Percentiles rank a stretch among this genome's conserved stretches.
Conservation (phyloP, 179 eudicot genomes). For the Carnegiea gigantea region DNA sequence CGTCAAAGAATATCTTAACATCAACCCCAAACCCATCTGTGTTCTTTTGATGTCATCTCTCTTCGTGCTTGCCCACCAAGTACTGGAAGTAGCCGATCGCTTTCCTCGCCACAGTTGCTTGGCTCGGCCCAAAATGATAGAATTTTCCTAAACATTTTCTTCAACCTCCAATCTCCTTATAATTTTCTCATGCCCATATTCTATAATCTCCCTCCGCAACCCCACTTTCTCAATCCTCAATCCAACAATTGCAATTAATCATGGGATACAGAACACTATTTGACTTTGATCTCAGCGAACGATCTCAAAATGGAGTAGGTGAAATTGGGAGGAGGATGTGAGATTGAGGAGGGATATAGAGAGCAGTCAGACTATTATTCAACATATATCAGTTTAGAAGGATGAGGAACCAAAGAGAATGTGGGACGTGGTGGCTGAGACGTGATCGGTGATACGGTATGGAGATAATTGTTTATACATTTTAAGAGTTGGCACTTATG, state of each 20-base stretch:
- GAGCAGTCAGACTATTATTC: too few relatives aligned
- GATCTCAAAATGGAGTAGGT: conserved; percentile 28
- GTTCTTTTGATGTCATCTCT: neutral
- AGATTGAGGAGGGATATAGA: too few relatives aligned
- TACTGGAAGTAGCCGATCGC: neutral
- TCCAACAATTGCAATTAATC: neutral
- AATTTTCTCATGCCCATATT: neutral
- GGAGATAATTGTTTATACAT: too few relatives aligned
- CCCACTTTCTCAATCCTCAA: too few relatives aligned
- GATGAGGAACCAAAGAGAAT: too few relatives aligned
- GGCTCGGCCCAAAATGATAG: neutral
- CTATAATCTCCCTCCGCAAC: too few relatives aligned
- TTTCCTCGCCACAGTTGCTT: neutral
- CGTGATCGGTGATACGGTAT: too few relatives aligned
- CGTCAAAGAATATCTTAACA: neutral
- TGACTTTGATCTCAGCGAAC: conserved; percentile 42
- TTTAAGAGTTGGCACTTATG: too few relatives aligned
- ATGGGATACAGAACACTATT: conserved; percentile 40
- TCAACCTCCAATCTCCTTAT: neutral
- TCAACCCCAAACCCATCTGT: neutral
- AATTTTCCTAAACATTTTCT: neutral
- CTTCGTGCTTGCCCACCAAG: too few relatives aligned
- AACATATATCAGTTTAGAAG: too few relatives aligned
- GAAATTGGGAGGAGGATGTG: too few relatives aligned
- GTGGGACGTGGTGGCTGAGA: too few relatives aligned